Evolutionary conservation across 441 rosid species (phyloP), one percentile per base, ranked within the genome.

Genomic region (Syzygium malaccense): DNA sequence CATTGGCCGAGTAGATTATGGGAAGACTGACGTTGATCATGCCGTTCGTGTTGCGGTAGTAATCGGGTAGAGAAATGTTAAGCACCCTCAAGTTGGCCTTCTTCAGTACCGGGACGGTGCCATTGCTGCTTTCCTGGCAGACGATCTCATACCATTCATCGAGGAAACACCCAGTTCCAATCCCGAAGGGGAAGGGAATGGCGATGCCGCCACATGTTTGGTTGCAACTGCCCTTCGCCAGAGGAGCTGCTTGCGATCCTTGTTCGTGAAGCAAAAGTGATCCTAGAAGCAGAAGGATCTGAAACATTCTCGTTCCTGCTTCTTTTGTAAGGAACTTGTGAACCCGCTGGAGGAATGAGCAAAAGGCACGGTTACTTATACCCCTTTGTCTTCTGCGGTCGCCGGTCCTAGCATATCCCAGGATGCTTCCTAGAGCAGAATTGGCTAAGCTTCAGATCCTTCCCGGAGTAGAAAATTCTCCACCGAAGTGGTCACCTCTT

Each of bases 71-170:
- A 32, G 87, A 85, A 28, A 64, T 68, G n/a, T 62, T 23, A 23
- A 85, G 54, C 84, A 88, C 89, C 49, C 55, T 79, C 55, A 62
- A 53, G 55, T 58, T 51, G 30, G 2, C 68, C 89, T 85, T 88
- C 41, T 85, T 88, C 51, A 88, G 87, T 28, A 32, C 28, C 3
- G 89, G 89, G 15, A 64, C 25, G 17, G 80, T 15, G 8, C 75
- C 75, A 28, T 64, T 13, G 20, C 28, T 14, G 57, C 18, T 33
- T 8, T 62, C 48, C 37, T 7, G 64, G 87, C 89, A 88, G 66
- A 49, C 71, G 45, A 85, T 66, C 89, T 88, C 89, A 37, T 88
- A 88, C 89, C 87, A 88, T 9, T 85, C 85, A 3, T 88, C 87
- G 85, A 88, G 41, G 87, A 62, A 88, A 60, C 87, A 85, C 32